phyloP scores from a whole-genome alignment of 306 rosid genomes.

The Rosa rugosa region DNA sequence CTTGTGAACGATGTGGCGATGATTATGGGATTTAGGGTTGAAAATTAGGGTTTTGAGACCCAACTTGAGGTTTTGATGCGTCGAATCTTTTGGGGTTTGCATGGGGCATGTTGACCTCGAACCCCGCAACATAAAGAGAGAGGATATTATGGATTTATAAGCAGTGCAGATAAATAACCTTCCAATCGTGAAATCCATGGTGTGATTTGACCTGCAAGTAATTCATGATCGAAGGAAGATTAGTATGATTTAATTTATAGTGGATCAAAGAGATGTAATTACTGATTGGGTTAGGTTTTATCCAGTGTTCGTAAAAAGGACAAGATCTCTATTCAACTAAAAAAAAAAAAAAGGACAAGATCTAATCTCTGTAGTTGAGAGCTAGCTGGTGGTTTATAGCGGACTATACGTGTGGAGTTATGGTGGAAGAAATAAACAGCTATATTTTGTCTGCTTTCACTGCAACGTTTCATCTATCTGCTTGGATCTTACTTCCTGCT shows the following conservation, averaged over 20 bases:
- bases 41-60: conserved; percentile 57
- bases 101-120: conserved; percentile 14
- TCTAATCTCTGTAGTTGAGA: background rate
- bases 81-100: conserved; percentile 13
- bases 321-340: background rate
- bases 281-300: background rate
- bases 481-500: background rate
- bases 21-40: background rate
- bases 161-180: conserved; percentile 17
- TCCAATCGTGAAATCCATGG: conserved; percentile 25
- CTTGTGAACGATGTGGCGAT: conserved; percentile 24
- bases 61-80: conserved; percentile 3
- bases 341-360: background rate
- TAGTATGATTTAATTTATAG: background rate
- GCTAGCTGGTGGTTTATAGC: background rate
- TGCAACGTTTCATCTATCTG: background rate
- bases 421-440: background rate
- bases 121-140: conserved; percentile 27
- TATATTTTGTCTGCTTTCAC: background rate
- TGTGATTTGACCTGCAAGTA: background rate
- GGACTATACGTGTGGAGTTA: background rate
- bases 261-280: background rate
- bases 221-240: background rate
- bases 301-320: background rate
- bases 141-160: conserved; percentile 27